phyloP scores from a whole-genome alignment of 768 basidiomycete species.

The Kwoniella dendrophila region DNA sequence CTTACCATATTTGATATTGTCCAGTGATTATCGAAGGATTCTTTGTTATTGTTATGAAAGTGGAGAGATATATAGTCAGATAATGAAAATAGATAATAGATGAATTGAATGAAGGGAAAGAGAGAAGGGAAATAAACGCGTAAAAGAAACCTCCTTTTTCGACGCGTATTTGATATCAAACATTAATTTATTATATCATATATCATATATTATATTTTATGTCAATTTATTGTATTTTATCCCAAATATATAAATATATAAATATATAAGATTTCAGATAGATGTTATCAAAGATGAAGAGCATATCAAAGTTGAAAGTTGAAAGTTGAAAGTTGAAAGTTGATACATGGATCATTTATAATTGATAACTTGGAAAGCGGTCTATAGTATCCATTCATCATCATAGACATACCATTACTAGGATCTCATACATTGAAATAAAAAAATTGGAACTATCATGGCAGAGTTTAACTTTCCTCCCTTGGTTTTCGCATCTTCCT shows the following conservation, averaged over 20 bases:
- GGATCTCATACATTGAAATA: neutral
- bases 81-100: neutral
- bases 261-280: too few species aligned
- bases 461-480: constrained; percentile 22
- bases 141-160: constrained; percentile 5
- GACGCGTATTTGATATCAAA: too few species aligned
- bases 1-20: too few species aligned
- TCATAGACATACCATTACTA: too few species aligned
- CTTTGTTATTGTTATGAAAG: neutral
- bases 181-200: too few species aligned
- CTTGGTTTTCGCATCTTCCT: constrained; percentile 28
- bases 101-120: constrained; percentile 22
- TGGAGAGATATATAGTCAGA: neutral
- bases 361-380: too few species aligned
- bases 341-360: too few species aligned
- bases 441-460: constrained; percentile 2
- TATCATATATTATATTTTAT: neutral
- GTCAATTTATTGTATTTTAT: constrained; percentile 14
- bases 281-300: too few species aligned
- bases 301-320: too few species aligned
- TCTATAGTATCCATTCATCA: too few species aligned
- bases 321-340: too few species aligned
- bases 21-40: too few species aligned
- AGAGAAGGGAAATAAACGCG: constrained; percentile 17
- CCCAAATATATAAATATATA: constrained; percentile 2